Evolutionary conservation across 371 early-diverging fungal species (phyloP).

Genomic region (Actinomortierella ambigua): DNA sequence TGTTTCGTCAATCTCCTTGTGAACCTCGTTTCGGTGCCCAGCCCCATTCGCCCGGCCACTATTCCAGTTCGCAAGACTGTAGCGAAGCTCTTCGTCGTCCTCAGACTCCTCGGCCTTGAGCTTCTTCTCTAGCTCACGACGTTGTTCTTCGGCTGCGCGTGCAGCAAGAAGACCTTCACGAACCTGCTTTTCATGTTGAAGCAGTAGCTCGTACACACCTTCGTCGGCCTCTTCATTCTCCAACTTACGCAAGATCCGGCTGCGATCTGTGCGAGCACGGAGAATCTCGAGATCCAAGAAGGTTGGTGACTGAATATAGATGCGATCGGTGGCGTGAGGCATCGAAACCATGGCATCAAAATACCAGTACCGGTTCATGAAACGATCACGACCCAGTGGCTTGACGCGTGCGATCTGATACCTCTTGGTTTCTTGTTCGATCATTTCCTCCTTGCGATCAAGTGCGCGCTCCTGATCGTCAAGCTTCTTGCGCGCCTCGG

Average conservation of each 20-base stretch:
- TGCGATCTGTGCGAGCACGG: constrained; percentile 43
- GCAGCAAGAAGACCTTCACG: constrained; percentile 28
- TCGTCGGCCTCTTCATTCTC: constrained; percentile 27
- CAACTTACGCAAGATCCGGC: constrained; percentile 21
- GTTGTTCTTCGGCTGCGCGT: constrained; percentile 47
- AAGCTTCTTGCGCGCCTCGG: constrained; percentile 52
- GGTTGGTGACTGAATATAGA: constrained; percentile 68
- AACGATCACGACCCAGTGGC: constrained; percentile 86
- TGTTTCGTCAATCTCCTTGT: constrained; percentile 16
- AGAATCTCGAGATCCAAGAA: constrained; percentile 52
- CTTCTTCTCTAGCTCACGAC: constrained; percentile 32
- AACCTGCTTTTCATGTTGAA: constrained; percentile 32
- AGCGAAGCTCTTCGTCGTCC: constrained; percentile 3
- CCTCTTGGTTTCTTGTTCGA: constrained; percentile 70
- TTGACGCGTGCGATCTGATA: constrained; percentile 67
- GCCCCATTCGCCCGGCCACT: not conserved
- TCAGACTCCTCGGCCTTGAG: constrained; percentile 14
- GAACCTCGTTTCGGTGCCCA: not conserved
- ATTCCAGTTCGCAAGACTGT: constrained; percentile 4
- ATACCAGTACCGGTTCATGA: constrained; percentile 84
- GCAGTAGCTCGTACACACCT: constrained; percentile 9
- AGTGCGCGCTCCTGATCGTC: constrained; percentile 55
- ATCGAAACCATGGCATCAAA: constrained; percentile 72
- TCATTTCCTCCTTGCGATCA: constrained; percentile 56
- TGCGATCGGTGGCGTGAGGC: constrained; percentile 61